A percentile compares a stretch with the other conserved stretches of the same genome.
phyloP scores from a whole-genome alignment of 148 eudicot genomes.

The Vaccinium vitisidaea region DNA sequence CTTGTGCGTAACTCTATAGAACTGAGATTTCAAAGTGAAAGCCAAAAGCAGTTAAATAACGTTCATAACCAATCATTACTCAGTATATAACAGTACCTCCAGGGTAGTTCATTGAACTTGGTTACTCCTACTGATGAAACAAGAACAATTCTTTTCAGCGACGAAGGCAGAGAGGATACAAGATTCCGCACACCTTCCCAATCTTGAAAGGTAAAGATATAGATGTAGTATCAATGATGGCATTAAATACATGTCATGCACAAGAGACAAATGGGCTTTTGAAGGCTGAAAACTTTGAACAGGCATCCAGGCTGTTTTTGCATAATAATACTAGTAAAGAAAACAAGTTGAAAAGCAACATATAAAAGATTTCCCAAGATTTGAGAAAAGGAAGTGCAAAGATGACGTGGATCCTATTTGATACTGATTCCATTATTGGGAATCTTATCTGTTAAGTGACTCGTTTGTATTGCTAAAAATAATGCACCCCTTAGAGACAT shows the following conservation, averaged over 20 bases:
- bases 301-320: neutral
- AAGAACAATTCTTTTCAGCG: conserved; percentile 76
- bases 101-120: conserved; percentile 87
- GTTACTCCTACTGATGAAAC: conserved; percentile 98
- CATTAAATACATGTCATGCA: neutral
- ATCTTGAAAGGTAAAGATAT: conserved; percentile 43
- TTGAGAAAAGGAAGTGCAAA: neutral
- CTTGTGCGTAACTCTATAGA: neutral
- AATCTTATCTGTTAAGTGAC: neutral
- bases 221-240: conserved; percentile 4
- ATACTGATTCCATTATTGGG: neutral
- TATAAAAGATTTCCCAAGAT: neutral
- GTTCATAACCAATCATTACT: neutral
- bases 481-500: neutral
- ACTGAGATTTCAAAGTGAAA: neutral
- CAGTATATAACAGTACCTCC: conserved; percentile 62
- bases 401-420: neutral
- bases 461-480: neutral
- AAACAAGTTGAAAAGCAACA: neutral
- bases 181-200: conserved; percentile 97
- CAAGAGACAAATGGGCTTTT: neutral
- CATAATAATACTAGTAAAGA: neutral
- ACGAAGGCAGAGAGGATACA: conserved; percentile 63
- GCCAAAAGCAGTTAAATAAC: neutral
- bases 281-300: neutral